Evolutionary conservation across 495 filamentous ascomycete genomes (phyloP).

Genomic region (Chaetomium tenue): DNA sequence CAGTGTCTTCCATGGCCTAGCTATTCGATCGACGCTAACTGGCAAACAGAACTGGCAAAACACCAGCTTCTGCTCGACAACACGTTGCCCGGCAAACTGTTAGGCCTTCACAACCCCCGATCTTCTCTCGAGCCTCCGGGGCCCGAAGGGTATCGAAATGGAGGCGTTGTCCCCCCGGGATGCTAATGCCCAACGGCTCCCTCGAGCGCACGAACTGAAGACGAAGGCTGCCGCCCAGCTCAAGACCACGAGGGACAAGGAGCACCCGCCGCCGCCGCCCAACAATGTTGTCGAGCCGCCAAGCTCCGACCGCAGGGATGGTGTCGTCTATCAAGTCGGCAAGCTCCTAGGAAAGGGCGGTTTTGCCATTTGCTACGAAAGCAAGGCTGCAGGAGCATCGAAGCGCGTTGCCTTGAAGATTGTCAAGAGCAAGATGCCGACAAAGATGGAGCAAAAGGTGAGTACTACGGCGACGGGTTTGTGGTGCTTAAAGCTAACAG

Average conservation of each 20-base stretch:
- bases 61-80: background rate
- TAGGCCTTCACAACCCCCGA: no score
- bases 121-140: constrained; percentile 10
- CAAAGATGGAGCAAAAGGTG: constrained; percentile 86
- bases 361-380: constrained; percentile 88
- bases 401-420: constrained; percentile 84
- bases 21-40: background rate
- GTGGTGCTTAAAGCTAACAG: constrained; percentile 37
- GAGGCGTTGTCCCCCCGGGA: constrained; percentile 72
- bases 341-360: constrained; percentile 85
- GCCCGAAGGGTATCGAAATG: constrained; percentile 51
- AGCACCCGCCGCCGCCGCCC: constrained; percentile 76
- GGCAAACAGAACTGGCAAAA: background rate
- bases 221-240: constrained; percentile 54
- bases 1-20: background rate
- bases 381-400: constrained; percentile 61
- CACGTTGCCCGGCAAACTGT: background rate
- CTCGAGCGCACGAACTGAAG: constrained; percentile 52
- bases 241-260: constrained; percentile 59
- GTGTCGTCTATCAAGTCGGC: constrained; percentile 80
- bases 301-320: constrained; percentile 58
- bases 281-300: constrained; percentile 71
- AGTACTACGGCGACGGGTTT: constrained; percentile 4
- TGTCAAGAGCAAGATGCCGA: constrained; percentile 81
- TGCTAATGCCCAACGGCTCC: constrained; percentile 57